Conservation (phyloP, 2,329 filamentous ascomycete genomes). For the Pleurostoma richardsiae region DNA sequence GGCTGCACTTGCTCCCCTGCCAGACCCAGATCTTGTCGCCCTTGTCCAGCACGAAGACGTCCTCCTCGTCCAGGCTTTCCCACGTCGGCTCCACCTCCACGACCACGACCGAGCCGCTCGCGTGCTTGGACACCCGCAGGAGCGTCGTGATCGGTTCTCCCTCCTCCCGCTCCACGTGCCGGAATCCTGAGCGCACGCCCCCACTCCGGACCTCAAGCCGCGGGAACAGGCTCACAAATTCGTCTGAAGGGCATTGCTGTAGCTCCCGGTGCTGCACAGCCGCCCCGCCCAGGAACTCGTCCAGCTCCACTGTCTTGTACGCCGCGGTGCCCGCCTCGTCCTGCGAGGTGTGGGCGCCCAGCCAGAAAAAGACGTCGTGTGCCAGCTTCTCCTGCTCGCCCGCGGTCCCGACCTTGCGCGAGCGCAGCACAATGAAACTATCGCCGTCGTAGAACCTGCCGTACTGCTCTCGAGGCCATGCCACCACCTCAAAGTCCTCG, state of each 20-base stretch:
- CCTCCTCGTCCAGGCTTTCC: conserved; percentile 57
- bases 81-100: conserved; percentile 59
- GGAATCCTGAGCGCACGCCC: conserved; percentile 58
- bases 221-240: conserved; percentile 57
- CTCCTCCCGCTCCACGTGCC: conserved; percentile 47
- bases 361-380: conserved; percentile 68
- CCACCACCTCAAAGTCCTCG: conserved; percentile 59
- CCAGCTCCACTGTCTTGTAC: conserved; percentile 67
- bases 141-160: conserved; percentile 42
- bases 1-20: conserved; percentile 61
- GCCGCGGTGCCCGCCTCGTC: conserved; percentile 66
- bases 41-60: conserved; percentile 62
- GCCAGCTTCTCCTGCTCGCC: conserved; percentile 30
- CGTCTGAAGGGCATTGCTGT: conserved; percentile 52
- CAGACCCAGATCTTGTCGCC: conserved; percentile 64
- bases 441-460: conserved; percentile 64
- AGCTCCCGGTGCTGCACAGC: conserved; percentile 63
- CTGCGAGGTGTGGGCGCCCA: conserved; percentile 59
- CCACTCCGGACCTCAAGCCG: conserved; percentile 54
- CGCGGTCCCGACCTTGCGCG: conserved; percentile 45
- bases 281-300: conserved; percentile 58
- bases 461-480: conserved; percentile 51
- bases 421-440: conserved; percentile 62
- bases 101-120: conserved; percentile 47
- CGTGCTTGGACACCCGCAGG: conserved; percentile 59